Conservation (phyloP, 805 yeast species). For the Saccharomycopsis capsularis region DNA sequence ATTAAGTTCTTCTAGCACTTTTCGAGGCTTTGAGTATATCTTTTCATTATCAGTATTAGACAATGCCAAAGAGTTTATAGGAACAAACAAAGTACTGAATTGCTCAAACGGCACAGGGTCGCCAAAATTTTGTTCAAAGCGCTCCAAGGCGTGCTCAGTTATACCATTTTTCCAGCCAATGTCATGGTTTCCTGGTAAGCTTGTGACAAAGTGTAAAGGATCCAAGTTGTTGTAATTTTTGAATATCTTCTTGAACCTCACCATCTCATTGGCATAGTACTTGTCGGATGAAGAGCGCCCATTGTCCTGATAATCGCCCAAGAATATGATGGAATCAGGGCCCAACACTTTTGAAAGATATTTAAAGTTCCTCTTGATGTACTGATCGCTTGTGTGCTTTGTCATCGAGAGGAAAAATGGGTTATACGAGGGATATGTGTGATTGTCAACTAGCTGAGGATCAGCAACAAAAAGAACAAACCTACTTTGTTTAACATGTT, state of each 20-base stretch:
- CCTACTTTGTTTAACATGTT: constrained; percentile 30
- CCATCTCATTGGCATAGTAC: constrained; percentile 52
- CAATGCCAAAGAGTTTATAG: constrained; percentile 77
- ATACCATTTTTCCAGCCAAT: constrained; percentile 85
- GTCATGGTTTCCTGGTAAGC: constrained; percentile 90
- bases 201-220: constrained; percentile 33
- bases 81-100: constrained; percentile 63
- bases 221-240: constrained; percentile 39
- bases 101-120: constrained; percentile 40
- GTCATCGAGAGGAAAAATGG: constrained; percentile 44
- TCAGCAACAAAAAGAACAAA: constrained; percentile 74
- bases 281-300: constrained; percentile 66
- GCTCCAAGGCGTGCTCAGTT: constrained; percentile 43
- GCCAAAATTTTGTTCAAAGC: constrained; percentile 74
- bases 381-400: constrained; percentile 63
- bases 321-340: constrained; percentile 71
- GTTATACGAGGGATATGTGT: constrained; percentile 76
- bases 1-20: constrained; percentile 41
- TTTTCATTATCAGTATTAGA: constrained; percentile 48
- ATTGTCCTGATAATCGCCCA: constrained; percentile 95
- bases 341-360: constrained; percentile 48
- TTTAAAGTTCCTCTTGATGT: constrained; percentile 69
- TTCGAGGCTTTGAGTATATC: constrained; percentile 41
- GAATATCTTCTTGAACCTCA: constrained; percentile 61
- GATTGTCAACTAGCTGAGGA: constrained; percentile 86